Evolutionary conservation across 139 green algal genomes (phyloP), one percentile per base, ranked within the genome.

Genomic region (Micractinium conductrix): DNA sequence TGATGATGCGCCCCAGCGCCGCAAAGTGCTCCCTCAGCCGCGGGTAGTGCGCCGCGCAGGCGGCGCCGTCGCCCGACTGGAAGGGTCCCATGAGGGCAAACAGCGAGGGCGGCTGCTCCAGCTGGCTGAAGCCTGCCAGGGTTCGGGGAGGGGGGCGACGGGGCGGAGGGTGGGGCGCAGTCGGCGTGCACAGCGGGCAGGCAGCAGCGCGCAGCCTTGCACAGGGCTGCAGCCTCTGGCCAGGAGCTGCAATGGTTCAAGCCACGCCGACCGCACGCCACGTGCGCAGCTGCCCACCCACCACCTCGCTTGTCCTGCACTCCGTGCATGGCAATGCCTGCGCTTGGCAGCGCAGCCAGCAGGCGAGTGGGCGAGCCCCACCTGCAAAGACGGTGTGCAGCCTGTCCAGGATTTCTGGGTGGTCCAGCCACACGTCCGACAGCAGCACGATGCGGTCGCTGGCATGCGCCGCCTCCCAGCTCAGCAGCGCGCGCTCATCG

Each of bases 31-130:
- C 90, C 38, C 85, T 65, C 58, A 96, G 79, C 0, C 80, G 75
- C 30, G 71, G 30, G 28, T 90, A 94, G 79, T 90, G 85, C 4
- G 88, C 81, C 50, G 63, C 70, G 50, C 43, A 68, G 26, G 68
- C 75, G 50, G 72, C 81, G 42, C 81, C 84, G 69, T 86, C 79
- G 30, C 80, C 55, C 22, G 92, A 95, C 58, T 93, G 93, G 88
- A 98, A 98, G 88, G 96, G 94, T 45, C 96, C 96, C 88, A 97
- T 95, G 26, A 99, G 86, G 33, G 98, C 90, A 80, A 98, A 95
- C 65, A 96, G 81, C 0, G 85, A 79, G 0, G 96, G 96, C 43
- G 94, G 74, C 21, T 80, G 67, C 17, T 91, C 89, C 74, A 94
- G 67, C 37, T 88, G 85, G 53, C 95, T 87, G 79, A 94, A 98